Evolutionary conservation across 176 grass and related monocot genomes (phyloP).

Genomic region (Oryza punctata): DNA sequence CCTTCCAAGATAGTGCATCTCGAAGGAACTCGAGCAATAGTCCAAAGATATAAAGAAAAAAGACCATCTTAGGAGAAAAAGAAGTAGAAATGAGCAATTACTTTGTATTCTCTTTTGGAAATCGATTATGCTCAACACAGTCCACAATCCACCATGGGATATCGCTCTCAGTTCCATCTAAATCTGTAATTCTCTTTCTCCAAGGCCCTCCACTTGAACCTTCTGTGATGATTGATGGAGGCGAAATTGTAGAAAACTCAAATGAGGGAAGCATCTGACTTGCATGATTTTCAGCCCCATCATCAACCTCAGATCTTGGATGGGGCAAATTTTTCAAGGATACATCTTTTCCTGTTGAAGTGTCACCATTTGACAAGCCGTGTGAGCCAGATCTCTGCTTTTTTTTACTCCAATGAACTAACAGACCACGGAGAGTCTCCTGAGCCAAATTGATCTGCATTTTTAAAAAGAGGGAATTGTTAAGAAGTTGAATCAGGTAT

Average conservation of each 20-base stretch:
- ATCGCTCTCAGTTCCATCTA: conserved; percentile 91
- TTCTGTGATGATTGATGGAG: conserved; percentile 91
- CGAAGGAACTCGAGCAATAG: neutral
- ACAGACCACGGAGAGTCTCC: conserved; percentile 85
- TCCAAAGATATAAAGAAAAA: conserved; percentile 28
- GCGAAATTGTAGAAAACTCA: conserved; percentile 75
- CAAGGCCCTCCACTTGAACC: conserved; percentile 84
- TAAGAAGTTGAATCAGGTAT: conserved; percentile 14
- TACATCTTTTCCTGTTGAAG: conserved; percentile 59
- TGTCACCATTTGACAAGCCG: conserved; percentile 66
- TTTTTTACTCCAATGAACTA: conserved; percentile 77
- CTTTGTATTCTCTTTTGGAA: conserved; percentile 96
- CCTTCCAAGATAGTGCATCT: conserved; percentile 12
- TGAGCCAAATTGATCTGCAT: conserved; percentile 95
- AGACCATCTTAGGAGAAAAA: conserved; percentile 18
- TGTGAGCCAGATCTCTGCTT: conserved; percentile 66
- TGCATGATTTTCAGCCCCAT: conserved; percentile 59
- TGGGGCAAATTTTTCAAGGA: conserved; percentile 55
- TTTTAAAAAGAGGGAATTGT: conserved; percentile 22
- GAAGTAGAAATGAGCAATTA: conserved; percentile 41
- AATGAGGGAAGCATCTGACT: conserved; percentile 63
- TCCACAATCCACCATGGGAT: conserved; percentile 96
- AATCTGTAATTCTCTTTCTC: conserved; percentile 92
- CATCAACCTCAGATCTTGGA: conserved; percentile 69
- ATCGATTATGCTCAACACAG: conserved; percentile 63